These are phyloP conservation scores for Bidens hawaiensis DNA, from an alignment of 140 eudicot species.

Conservation along the genomic window DNA sequence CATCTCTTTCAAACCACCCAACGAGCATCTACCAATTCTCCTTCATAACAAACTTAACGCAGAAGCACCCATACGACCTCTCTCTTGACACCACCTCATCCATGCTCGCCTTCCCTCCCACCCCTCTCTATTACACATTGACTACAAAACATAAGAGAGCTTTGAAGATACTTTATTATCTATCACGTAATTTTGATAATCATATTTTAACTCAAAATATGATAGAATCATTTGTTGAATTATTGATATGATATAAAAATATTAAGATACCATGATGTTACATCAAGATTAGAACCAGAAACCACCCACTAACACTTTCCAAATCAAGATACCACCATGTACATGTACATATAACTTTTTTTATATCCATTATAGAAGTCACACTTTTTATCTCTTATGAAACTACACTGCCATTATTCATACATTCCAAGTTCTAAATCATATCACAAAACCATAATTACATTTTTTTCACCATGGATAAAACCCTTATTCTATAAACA, in stretches of 20 bases:
- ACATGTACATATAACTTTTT: slow-evolving; percentile 12
- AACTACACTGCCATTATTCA: slow-evolving; percentile 31
- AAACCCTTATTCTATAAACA: slow-evolving; percentile 25
- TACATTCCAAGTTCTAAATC: slow-evolving; percentile 9
- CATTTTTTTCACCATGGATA: slow-evolving; percentile 11
- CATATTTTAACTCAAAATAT: not conserved
- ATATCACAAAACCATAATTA: slow-evolving; percentile 38
- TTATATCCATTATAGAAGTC: slow-evolving; percentile 22
- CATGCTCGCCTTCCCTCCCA: too few relatives aligned
- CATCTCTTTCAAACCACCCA: too few relatives aligned
- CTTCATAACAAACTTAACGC: too few relatives aligned
- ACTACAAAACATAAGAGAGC: too few relatives aligned
- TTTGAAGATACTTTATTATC: too few relatives aligned
- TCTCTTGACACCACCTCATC: too few relatives aligned
- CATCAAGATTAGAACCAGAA: slow-evolving; percentile 32
- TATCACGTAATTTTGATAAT: not conserved
- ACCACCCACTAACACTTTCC: slow-evolving; percentile 27
- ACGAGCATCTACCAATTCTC: too few relatives aligned
- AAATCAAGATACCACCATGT: slow-evolving; percentile 23
- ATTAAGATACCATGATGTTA: slow-evolving; percentile 25
- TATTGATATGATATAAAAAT: slow-evolving; percentile 20
- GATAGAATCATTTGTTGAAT: slow-evolving; percentile 12
- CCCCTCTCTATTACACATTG: too few relatives aligned
- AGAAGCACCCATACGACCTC: too few relatives aligned
- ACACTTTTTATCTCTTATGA: slow-evolving; percentile 16